These are phyloP conservation scores for Tribonema minus DNA, from an alignment of 108 stramenopile species.

Conservation along the genomic window DNA sequence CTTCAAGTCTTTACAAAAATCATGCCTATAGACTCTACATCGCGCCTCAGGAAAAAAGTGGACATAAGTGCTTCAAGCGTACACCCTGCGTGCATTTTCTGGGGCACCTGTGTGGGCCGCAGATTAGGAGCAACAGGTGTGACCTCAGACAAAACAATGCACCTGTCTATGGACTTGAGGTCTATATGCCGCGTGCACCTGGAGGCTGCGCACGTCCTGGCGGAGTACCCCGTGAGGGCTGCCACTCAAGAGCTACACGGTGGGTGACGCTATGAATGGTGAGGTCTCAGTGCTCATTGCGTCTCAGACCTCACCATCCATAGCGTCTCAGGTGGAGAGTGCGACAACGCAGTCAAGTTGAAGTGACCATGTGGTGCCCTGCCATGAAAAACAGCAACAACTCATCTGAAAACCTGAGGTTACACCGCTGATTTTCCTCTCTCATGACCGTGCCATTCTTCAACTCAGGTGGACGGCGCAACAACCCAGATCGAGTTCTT, in stretches of 20 bases:
- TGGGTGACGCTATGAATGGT: no score
- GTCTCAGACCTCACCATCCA: no score
- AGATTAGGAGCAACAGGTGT: neutral
- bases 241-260: neutral
- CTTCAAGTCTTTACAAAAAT: no score
- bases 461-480: constrained; percentile 6
- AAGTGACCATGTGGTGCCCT: no score
- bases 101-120: neutral
- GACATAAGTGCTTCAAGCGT: neutral
- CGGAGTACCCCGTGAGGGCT: neutral
- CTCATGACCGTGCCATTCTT: no score
- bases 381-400: no score
- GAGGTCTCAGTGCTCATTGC: no score
- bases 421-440: no score
- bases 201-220: neutral
- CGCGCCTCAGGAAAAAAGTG: neutral
- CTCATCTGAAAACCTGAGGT: no score
- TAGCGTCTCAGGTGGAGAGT: no score
- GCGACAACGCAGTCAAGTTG: no score
- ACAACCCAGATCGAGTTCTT: constrained; percentile 22
- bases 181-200: neutral
- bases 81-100: neutral
- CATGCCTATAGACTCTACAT: no score
- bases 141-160: neutral
- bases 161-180: neutral